Evolutionary conservation across 2,329 filamentous ascomycete species (phyloP).

Genomic region (Ceratocystis colombiana): DNA sequence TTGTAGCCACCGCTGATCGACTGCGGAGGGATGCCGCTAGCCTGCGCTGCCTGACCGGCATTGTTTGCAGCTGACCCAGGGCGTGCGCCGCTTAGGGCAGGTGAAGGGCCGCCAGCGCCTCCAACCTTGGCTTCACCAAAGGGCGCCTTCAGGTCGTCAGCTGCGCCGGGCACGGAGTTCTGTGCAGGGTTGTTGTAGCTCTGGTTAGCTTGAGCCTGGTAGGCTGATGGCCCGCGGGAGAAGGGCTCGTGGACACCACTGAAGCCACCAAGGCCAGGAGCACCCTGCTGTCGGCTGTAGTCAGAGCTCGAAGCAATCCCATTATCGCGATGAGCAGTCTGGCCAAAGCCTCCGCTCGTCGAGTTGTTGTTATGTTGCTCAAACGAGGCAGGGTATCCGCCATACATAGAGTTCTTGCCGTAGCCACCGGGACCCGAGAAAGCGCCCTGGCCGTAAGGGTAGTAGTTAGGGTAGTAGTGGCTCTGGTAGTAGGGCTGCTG

Average conservation of each 20-base stretch:
- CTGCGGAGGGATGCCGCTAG: conserved; percentile 45
- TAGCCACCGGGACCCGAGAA: conserved; percentile 38
- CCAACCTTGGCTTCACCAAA: conserved; percentile 46
- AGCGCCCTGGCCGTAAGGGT: conserved; percentile 43
- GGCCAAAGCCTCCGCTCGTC: conserved; percentile 44
- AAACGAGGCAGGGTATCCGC: conserved; percentile 48
- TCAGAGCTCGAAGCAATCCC: conserved; percentile 42
- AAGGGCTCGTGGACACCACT: conserved; percentile 44
- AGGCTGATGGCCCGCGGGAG: conserved; percentile 43
- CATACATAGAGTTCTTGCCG: conserved; percentile 46
- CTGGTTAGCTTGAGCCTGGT: conserved; percentile 47
- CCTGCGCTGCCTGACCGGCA: conserved; percentile 40
- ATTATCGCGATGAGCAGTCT: conserved; percentile 45
- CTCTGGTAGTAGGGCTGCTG: conserved; percentile 50
- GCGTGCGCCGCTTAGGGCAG: conserved; percentile 46
- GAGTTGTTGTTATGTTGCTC: conserved; percentile 42
- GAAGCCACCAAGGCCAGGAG: conserved; percentile 41
- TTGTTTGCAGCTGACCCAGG: conserved; percentile 48
- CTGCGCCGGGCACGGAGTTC: conserved; percentile 35
- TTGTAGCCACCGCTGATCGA: conserved; percentile 43
- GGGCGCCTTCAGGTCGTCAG: conserved; percentile 48
- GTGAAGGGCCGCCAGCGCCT: conserved; percentile 43
- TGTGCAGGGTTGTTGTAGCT: conserved; percentile 44
- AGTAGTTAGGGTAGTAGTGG: conserved; percentile 54
- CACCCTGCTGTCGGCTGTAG: conserved; percentile 43